Evolutionary conservation across 2,329 filamentous ascomycete genomes (phyloP).

Genomic region (Epichloe typhina): DNA sequence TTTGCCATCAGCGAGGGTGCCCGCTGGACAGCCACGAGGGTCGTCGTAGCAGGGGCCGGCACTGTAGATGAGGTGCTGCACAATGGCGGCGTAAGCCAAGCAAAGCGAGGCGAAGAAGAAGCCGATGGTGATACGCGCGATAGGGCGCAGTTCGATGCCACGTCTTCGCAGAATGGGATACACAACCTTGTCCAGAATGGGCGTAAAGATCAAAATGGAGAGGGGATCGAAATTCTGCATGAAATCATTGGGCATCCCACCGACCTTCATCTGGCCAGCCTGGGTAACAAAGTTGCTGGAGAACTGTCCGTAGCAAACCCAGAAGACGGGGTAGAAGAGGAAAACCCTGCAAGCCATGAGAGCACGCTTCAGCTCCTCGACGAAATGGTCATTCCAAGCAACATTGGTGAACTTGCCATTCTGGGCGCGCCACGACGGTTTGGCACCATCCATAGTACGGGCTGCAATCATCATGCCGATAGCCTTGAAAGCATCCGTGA

Average conservation of each 20-base stretch:
- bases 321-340: conserved; percentile 51
- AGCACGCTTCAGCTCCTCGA: conserved; percentile 57
- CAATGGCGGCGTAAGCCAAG: conserved; percentile 45
- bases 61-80: conserved; percentile 48
- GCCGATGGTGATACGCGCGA: conserved; percentile 51
- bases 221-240: conserved; percentile 57
- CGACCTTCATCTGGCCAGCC: conserved; percentile 40
- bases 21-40: conserved; percentile 25
- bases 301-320: conserved; percentile 57
- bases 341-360: conserved; percentile 61
- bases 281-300: conserved; percentile 55
- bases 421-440: conserved; percentile 49
- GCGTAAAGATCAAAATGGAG: conserved; percentile 53
- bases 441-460: conserved; percentile 45
- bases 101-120: conserved; percentile 41
- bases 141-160: conserved; percentile 48
- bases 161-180: conserved; percentile 47
- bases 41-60: conserved; percentile 35
- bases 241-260: conserved; percentile 57
- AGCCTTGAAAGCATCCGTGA: conserved; percentile 48
- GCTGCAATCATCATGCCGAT: conserved; percentile 25
- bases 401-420: conserved; percentile 29
- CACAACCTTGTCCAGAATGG: conserved; percentile 45
- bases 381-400: conserved; percentile 55
- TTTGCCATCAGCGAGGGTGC: conserved; percentile 12